Evolutionary conservation across 2,329 filamentous ascomycete genomes (phyloP).

Genomic region (Aureobasidium sp.): DNA sequence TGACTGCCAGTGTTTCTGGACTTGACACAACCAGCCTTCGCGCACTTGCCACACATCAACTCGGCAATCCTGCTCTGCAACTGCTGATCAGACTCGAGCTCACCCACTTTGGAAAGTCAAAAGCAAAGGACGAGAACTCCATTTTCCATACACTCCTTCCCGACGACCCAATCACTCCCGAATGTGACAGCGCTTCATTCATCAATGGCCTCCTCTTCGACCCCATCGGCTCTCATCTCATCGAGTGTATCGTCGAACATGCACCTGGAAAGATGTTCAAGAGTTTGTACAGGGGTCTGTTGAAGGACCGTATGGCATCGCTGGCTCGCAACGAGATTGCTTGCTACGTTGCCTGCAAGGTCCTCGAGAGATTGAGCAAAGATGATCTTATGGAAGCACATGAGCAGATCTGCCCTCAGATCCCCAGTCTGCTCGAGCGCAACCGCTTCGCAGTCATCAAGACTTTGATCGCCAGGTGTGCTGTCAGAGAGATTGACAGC

Average conservation of each 20-base stretch:
- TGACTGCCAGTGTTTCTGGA: conserved; percentile 63
- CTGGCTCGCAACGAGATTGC: conserved; percentile 85
- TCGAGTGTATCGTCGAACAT: conserved; percentile 76
- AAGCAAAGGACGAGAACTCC: conserved; percentile 55
- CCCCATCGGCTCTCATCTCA: conserved; percentile 75
- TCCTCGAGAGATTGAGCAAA: conserved; percentile 75
- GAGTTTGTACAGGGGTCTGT: conserved; percentile 68
- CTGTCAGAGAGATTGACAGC: conserved; percentile 55
- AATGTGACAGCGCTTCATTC: conserved; percentile 67
- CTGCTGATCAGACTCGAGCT: conserved; percentile 82
- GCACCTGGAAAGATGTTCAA: conserved; percentile 88
- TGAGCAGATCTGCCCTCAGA: conserved; percentile 61
- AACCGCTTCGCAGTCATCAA: conserved; percentile 72
- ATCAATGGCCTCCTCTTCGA: conserved; percentile 85
- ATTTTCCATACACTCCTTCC: conserved; percentile 73
- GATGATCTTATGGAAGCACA: conserved; percentile 73
- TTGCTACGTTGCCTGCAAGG: conserved; percentile 74
- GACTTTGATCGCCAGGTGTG: conserved; percentile 73
- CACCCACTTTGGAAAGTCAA: conserved; percentile 59
- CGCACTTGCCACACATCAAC: conserved; percentile 77
- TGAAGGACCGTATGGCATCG: conserved; percentile 70
- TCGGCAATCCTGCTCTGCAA: conserved; percentile 89
- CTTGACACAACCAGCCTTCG: conserved; percentile 75
- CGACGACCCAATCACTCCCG: conserved; percentile 66
- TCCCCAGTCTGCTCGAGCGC: conserved; percentile 64